Conservation (phyloP, 108 stramenopile species). For the Fistulifera solaris region DNA sequence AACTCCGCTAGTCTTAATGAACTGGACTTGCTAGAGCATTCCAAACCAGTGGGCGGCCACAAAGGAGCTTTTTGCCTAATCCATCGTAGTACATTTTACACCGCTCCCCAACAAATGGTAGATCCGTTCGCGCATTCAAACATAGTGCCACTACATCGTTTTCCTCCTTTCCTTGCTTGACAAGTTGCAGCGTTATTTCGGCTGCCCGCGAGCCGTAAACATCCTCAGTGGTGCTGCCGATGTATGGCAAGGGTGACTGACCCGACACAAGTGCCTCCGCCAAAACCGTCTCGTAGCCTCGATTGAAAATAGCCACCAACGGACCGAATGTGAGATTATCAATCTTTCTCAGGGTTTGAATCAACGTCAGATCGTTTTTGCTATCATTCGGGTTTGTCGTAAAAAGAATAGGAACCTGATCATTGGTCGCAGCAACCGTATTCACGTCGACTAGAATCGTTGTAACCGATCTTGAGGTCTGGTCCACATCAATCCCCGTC, state of each 20-base stretch:
- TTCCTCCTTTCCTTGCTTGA: background rate
- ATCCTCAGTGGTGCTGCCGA: background rate
- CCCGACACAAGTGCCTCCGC: slow-evolving; percentile 3
- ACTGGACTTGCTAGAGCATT: background rate
- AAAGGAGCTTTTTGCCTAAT: background rate
- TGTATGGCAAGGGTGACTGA: background rate
- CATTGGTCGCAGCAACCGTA: too few species aligned
- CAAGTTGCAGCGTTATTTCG: slow-evolving; percentile 1
- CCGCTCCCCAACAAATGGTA: background rate
- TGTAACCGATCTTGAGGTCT: background rate
- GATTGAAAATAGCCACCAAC: background rate
- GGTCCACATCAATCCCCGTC: background rate
- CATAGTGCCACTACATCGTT: background rate
- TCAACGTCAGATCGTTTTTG: background rate
- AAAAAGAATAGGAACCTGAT: background rate
- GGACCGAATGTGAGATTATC: background rate
- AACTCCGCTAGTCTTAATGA: background rate
- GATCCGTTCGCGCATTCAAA: slow-evolving; percentile 5
- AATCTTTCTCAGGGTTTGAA: background rate
- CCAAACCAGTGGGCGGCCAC: background rate
- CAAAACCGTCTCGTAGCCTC: background rate
- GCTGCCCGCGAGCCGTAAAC: background rate
- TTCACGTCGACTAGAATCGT: background rate
- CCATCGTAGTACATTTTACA: slow-evolving; percentile 4
- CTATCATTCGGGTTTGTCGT: background rate